These are phyloP conservation scores for Neurospora sp. DNA, from an alignment of 2,329 filamentous ascomycete genomes.

Conservation along the genomic window DNA sequence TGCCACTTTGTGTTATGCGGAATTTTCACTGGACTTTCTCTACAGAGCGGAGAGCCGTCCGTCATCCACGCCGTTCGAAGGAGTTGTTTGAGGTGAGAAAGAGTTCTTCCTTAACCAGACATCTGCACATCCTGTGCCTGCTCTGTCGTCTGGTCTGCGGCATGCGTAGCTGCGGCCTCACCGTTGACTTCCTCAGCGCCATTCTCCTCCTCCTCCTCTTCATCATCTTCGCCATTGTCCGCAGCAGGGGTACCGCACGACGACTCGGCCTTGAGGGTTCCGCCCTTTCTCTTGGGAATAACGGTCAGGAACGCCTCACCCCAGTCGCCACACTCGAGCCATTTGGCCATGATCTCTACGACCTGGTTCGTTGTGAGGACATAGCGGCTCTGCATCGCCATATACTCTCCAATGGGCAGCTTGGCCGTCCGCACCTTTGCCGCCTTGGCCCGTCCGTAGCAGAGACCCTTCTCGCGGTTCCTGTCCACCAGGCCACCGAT, in stretches of 20 bases:
- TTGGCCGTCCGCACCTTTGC: conserved; percentile 78
- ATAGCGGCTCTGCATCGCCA: conserved; percentile 78
- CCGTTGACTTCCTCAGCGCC: conserved; percentile 20
- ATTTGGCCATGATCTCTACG: conserved; percentile 89
- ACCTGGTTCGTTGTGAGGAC: conserved; percentile 94
- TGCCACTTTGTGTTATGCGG: neutral
- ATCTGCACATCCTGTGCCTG: neutral
- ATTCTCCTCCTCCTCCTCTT: conserved; percentile 16
- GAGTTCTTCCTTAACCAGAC: neutral
- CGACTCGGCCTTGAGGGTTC: conserved; percentile 44
- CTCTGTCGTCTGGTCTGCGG: conserved; percentile 4
- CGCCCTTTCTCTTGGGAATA: conserved; percentile 85
- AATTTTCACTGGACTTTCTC: neutral
- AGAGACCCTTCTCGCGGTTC: conserved; percentile 91
- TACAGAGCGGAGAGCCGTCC: neutral
- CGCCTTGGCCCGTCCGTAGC: conserved; percentile 69
- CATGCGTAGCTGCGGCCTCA: conserved; percentile 18
- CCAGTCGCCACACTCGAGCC: conserved; percentile 88
- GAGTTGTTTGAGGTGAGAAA: neutral
- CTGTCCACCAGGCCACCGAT: conserved; percentile 92
- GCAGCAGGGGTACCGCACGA: conserved; percentile 11
- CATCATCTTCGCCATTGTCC: conserved; percentile 18
- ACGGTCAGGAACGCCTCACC: conserved; percentile 77
- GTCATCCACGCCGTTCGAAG: neutral
- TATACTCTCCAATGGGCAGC: conserved; percentile 88